A percentile compares a stretch with the other conserved stretches of the same genome.
These are phyloP conservation scores for Chenopodium album DNA, from an alignment of 148 eudicot species.

Conservation along the genomic window DNA sequence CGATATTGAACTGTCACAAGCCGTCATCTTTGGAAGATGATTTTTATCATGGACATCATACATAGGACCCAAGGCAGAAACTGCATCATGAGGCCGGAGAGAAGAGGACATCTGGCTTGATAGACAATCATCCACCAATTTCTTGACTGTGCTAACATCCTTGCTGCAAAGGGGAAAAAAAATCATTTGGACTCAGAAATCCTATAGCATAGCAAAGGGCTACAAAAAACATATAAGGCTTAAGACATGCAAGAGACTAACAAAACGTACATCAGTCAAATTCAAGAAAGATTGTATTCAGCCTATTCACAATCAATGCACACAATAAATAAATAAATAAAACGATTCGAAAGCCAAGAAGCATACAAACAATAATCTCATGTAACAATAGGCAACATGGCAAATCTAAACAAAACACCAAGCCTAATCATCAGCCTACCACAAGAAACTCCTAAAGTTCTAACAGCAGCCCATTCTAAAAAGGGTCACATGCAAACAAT, in stretches of 20 bases:
- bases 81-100: constrained; percentile 96
- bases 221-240: not conserved
- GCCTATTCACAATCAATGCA: not conserved
- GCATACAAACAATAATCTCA: not conserved
- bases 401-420: not conserved
- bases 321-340: not conserved
- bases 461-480: not conserved
- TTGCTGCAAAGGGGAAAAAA: constrained; percentile 49
- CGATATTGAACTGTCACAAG: constrained; percentile 64
- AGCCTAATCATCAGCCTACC: not conserved
- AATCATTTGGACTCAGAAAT: constrained; percentile 6
- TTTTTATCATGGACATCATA: constrained; percentile 83
- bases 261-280: not conserved
- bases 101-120: constrained; percentile 61
- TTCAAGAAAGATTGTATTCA: not conserved
- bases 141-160: constrained; percentile 77
- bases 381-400: not conserved
- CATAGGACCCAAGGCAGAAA: constrained; percentile 95
- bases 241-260: not conserved
- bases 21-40: constrained; percentile 81
- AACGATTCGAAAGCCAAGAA: not conserved
- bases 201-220: not conserved
- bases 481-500: not conserved
- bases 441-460: not conserved
- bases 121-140: constrained; percentile 73